Conservation (phyloP, 345 rosid genomes). For the Citrus medica region DNA sequence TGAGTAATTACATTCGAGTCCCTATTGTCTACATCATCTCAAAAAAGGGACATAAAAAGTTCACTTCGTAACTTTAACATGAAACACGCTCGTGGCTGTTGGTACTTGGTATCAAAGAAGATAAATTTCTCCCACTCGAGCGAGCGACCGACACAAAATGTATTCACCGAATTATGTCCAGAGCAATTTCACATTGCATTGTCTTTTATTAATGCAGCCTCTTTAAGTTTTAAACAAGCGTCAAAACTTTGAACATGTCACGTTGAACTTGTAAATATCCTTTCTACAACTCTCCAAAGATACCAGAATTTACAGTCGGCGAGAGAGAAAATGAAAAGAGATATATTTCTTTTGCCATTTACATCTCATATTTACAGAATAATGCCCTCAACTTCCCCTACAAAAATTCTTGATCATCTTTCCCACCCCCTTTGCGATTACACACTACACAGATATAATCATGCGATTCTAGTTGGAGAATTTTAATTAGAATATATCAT, state of each 20-base stretch:
- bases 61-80: too few relatives aligned
- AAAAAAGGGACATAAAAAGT: background rate
- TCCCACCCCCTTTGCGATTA: slow-evolving; percentile 2
- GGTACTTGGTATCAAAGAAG: too few relatives aligned
- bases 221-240: too few relatives aligned
- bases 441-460: background rate
- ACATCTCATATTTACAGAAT: slow-evolving; percentile 65
- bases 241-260: too few relatives aligned
- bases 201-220: too few relatives aligned
- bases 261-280: too few relatives aligned
- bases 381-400: slow-evolving; percentile 41
- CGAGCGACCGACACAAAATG: too few relatives aligned
- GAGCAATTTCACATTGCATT: too few relatives aligned
- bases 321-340: background rate
- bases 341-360: slow-evolving; percentile 23
- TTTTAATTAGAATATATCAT: background rate
- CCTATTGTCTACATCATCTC: background rate
- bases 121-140: too few relatives aligned
- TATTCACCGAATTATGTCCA: too few relatives aligned
- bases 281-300: background rate
- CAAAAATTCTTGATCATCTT: slow-evolving; percentile 36
- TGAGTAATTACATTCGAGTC: background rate
- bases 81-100: too few relatives aligned
- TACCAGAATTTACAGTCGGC: background rate
- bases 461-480: background rate